Base-by-base conservation (phyloP, 441 rosid genomes). In the Pelargonium australe region DNA sequence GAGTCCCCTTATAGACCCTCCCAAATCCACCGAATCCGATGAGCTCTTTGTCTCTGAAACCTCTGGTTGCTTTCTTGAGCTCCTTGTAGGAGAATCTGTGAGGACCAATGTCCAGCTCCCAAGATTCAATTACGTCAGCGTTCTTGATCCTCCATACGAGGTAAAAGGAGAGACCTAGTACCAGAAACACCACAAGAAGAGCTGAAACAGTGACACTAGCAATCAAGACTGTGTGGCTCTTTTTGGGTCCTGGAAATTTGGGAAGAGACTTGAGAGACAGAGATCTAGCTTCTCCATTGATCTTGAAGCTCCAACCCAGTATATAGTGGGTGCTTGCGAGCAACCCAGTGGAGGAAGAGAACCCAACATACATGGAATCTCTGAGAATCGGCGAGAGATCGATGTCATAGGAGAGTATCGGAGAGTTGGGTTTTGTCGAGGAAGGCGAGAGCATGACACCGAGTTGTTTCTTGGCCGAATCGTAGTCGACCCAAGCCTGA, bases 1-100 rank as follows among this genome's bases (percentile, higher is more conserved):
- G 74, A 11, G 75, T 80, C 10, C 98, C 97, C 80, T 80, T 87
- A 68, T 81, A 90, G 68, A 92, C 98, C 16, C 70, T 65, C 6
- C 98, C 97, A 10, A 90, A 93, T 9, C 98, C 98, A 0, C 97
- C 96, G 0, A 75, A 67, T 0, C 97, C 97, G 3, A 93, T 86
- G 6, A 90, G 78, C 70, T 68, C 83, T 67, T 82, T 75, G 57
- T 83, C 88, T 66, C 80, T 80, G 70, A 93, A 93, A 40, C 81
- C 81, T 31, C 81, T 75, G 0, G 95, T 92, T n/a, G 98, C 93
- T 34, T 77, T 64, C 75, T 87, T 86, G 73, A 92, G 84, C 45
- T 87, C 98, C 71, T 75, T 70, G 49, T 79, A 92, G 25, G 82
- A 67, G 72, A 77, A 92, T 34, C 96, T 70, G 23, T 87, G 91